Evolutionary conservation across 1,284 basidiomycete genomes (phyloP), one percentile per base, ranked within the genome.

Genomic region (Psilocybe mexicana): DNA sequence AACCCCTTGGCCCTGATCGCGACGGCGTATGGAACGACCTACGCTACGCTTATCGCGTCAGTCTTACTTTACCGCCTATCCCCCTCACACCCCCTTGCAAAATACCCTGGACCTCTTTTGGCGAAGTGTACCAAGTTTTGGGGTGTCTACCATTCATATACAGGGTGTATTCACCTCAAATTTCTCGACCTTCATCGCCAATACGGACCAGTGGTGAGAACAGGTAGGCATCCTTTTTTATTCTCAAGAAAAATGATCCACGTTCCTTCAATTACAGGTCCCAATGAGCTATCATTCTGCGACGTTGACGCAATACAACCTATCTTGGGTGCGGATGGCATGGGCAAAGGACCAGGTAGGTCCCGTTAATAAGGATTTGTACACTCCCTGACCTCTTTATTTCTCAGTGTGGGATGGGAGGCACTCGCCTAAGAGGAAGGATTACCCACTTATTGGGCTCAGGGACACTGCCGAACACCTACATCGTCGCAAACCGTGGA

Each of bases 401-500:
- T 28, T 24, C 6, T 24, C 18, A 35, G 69, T 69, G 12, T 71
- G 67, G 65, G 65, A 67, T 51, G 69, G 66, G 3, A 61, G 66
- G 43, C 50, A 54, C 54, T 12, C 56, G 24, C 61, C 63, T 24
- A 57, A 57, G n/a, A 62, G 61, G 43, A 48, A 57, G 30, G 57
- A 66, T 28, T 50, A 64, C 35, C 62, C 60, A 30, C 49, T 72
- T 11, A 62, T 73, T 23, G 61, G 52, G 3, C 44, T 67, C 4
- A 62, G 63, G 3, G 70, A 72, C 52, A 42, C 64, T 6, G 63
- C 69, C 25, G 63, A 75, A 10, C 85, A 86, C 54, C 67, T 77
- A 0, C 73, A 74, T 23, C 75, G 81, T 12, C 76, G 85, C 12
- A 77, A 76, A 52, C 72, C 77, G 2, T 87, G 85, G 84, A 78